Percentiles rank a stretch among this genome's conserved stretches.
Evolutionary conservation across 2,329 filamentous ascomycete species (phyloP).

Genomic region (Diplodia mutila): DNA sequence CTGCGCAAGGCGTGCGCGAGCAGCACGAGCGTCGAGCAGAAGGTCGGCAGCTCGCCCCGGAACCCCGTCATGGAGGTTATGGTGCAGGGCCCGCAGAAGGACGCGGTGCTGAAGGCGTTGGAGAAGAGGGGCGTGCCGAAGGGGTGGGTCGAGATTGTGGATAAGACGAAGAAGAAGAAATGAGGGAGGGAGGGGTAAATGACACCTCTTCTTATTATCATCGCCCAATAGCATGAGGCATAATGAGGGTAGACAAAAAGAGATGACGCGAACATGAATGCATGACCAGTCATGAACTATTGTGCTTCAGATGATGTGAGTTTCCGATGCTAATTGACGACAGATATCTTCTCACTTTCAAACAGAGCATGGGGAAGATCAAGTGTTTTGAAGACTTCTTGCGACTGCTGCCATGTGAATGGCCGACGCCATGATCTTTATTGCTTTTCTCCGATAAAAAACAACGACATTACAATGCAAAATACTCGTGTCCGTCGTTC

Average conservation of each 20-base stretch:
- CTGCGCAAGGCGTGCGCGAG: conserved; percentile 69
- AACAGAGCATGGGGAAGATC: background rate
- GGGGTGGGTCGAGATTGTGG: conserved; percentile 66
- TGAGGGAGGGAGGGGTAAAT: too few relatives aligned
- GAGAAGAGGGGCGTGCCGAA: conserved; percentile 61
- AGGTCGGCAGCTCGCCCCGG: conserved; percentile 63
- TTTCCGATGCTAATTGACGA: background rate
- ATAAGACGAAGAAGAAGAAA: conserved; percentile 71
- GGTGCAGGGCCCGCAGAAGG: conserved; percentile 68
- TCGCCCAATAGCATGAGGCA: background rate
- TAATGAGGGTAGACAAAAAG: background rate
- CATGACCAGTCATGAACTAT: background rate
- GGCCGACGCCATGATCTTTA: background rate
- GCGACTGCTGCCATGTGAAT: background rate
- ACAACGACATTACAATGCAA: background rate
- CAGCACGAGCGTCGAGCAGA: conserved; percentile 66
- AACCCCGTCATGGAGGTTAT: conserved; percentile 68
- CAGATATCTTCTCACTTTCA: background rate
- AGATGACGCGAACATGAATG: background rate
- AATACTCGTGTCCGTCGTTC: conserved; percentile 14
- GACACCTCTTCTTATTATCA: background rate
- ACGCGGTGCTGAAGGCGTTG: conserved; percentile 63
- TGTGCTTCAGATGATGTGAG: background rate
- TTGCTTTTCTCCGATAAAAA: background rate
- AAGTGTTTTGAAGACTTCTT: background rate